phyloP scores from a whole-genome alignment of 345 rosid species.

The Brassica incana region DNA sequence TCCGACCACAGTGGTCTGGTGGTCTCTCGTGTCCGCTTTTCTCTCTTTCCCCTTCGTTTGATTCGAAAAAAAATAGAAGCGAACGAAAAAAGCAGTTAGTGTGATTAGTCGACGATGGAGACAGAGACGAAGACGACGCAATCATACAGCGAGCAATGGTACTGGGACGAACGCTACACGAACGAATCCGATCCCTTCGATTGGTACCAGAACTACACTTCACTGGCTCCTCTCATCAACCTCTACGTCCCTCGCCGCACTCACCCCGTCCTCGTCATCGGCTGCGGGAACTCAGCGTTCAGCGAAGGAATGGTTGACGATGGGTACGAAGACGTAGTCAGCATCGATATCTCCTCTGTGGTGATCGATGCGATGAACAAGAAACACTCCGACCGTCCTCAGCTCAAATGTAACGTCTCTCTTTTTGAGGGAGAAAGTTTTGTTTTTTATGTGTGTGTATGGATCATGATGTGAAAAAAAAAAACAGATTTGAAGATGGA shows the following conservation, averaged over 20 bases:
- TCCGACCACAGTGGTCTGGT: slow-evolving; percentile 16
- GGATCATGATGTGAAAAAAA: slow-evolving; percentile 1
- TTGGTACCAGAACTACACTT: slow-evolving; percentile 85
- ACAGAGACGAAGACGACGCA: slow-evolving; percentile 53
- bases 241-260: slow-evolving; percentile 63
- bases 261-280: slow-evolving; percentile 65
- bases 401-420: slow-evolving; percentile 57
- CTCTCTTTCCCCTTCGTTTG: slow-evolving; percentile 8
- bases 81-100: not conserved
- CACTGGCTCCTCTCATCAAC: slow-evolving; percentile 75
- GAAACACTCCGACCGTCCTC: slow-evolving; percentile 57
- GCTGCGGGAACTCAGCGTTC: slow-evolving; percentile 94
- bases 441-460: not conserved
- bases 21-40: not conserved
- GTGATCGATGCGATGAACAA: slow-evolving; percentile 66
- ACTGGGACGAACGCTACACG: slow-evolving; percentile 88
- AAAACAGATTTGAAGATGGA: slow-evolving; percentile 68
- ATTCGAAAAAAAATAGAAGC: not conserved
- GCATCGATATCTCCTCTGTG: slow-evolving; percentile 71
- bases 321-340: slow-evolving; percentile 79
- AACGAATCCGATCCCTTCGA: slow-evolving; percentile 77
- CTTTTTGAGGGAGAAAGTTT: not conserved
- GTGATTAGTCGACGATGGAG: slow-evolving; percentile 26
- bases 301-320: slow-evolving; percentile 80
- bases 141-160: slow-evolving; percentile 82